phyloP scores from a whole-genome alignment of 1,139 yeast species.

The Kodamaea arcana region DNA sequence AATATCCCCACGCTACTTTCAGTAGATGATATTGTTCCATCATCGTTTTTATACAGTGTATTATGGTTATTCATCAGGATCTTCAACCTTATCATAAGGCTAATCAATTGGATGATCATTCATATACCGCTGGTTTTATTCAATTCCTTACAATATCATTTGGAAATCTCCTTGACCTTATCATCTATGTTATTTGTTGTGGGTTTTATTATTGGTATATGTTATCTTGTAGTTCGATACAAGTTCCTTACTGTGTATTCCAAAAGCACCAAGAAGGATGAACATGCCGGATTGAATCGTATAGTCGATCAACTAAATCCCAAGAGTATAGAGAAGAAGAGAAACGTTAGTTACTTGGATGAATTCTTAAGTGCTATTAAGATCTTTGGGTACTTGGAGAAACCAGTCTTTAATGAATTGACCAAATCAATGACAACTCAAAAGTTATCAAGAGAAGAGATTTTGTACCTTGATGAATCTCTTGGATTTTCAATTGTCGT shows the following conservation, averaged over 20 bases:
- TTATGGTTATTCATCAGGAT: background rate
- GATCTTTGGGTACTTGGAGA: slow-evolving; percentile 88
- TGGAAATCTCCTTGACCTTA: slow-evolving; percentile 32
- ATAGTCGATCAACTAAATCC: slow-evolving; percentile 11
- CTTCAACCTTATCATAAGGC: slow-evolving; percentile 11
- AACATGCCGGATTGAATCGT: slow-evolving; percentile 6
- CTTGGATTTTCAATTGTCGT: slow-evolving; percentile 92
- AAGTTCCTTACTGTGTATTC: slow-evolving; percentile 38
- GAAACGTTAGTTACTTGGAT: slow-evolving; percentile 59
- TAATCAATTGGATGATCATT: slow-evolving; percentile 17
- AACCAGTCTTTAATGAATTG: slow-evolving; percentile 86
- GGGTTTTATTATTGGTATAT: slow-evolving; percentile 16
- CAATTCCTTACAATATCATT: slow-evolving; percentile 25
- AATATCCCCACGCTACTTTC: too few species aligned
- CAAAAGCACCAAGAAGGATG: slow-evolving; percentile 17
- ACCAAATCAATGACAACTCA: slow-evolving; percentile 92
- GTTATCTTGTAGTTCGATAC: slow-evolving; percentile 35
- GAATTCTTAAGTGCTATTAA: slow-evolving; percentile 88
- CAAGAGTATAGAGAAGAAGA: slow-evolving; percentile 21
- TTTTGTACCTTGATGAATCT: slow-evolving; percentile 61
- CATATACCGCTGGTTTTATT: slow-evolving; percentile 21
- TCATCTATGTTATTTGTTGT: slow-evolving; percentile 27
- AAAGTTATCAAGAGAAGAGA: slow-evolving; percentile 72
- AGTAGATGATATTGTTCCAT: too few species aligned
- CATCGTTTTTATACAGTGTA: slow-evolving; percentile 1